Conservation (phyloP, 2,329 filamentous ascomycete species). For the Cercospora janseana region DNA sequence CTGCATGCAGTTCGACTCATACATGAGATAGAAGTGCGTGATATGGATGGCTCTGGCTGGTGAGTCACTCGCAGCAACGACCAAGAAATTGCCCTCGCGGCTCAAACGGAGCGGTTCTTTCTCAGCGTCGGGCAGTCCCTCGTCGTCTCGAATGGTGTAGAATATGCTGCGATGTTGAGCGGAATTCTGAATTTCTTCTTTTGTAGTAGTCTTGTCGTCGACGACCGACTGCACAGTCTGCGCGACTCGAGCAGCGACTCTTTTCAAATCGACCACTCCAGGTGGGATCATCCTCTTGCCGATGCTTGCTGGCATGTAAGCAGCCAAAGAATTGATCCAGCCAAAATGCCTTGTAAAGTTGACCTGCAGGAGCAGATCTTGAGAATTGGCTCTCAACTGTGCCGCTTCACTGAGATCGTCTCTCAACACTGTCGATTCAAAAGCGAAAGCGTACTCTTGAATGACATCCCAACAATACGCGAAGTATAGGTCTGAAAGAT, state of each 20-base stretch:
- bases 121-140: conserved; percentile 9
- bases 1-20: conserved; percentile 4
- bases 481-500: conserved; percentile 15
- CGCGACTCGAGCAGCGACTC: conserved; percentile 1
- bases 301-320: background rate
- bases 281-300: conserved; percentile 13
- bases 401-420: conserved; percentile 8
- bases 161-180: conserved; percentile 12
- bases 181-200: background rate
- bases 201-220: background rate
- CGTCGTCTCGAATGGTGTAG: conserved; percentile 13
- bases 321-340: conserved; percentile 14
- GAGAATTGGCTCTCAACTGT: conserved; percentile 6
- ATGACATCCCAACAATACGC: conserved; percentile 17
- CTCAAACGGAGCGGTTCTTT: conserved; percentile 15
- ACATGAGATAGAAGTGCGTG: conserved; percentile 16
- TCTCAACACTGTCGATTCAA: conserved; percentile 6
- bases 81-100: conserved; percentile 12
- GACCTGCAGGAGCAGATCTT: conserved; percentile 10
- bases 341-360: conserved; percentile 15
- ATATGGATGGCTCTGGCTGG: conserved; percentile 8
- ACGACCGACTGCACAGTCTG: conserved; percentile 12
- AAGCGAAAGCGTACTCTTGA: conserved; percentile 13
- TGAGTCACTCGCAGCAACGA: conserved; percentile 14
- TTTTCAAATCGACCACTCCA: conserved; percentile 13